Conservation (phyloP, 2,329 filamentous ascomycete genomes). For the Fusarium sp. region DNA sequence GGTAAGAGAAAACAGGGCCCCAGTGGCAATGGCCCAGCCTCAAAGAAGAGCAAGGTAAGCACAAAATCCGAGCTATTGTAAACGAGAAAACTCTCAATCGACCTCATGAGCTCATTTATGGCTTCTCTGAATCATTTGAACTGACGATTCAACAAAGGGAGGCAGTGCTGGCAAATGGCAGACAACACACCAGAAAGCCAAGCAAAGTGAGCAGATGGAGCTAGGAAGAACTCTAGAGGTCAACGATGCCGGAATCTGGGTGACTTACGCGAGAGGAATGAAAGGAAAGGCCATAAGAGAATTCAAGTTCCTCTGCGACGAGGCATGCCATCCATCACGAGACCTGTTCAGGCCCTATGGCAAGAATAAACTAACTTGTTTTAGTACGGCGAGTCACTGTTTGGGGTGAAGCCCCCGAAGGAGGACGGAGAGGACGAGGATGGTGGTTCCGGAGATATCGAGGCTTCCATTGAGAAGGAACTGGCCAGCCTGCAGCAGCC, state of each 20-base stretch:
- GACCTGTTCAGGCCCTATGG: neutral
- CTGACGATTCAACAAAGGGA: conserved; percentile 53
- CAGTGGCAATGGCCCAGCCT: conserved; percentile 45
- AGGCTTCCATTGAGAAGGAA: conserved; percentile 78
- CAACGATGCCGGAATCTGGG: conserved; percentile 82
- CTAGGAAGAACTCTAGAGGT: conserved; percentile 68
- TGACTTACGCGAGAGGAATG: conserved; percentile 79
- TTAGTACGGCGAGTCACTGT: conserved; percentile 75
- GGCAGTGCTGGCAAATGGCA: conserved; percentile 71
- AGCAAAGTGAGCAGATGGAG: conserved; percentile 58
- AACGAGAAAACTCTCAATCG: neutral
- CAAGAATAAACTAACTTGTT: conserved; percentile 20
- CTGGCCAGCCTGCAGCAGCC: conserved; percentile 66
- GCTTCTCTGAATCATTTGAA: conserved; percentile 8
- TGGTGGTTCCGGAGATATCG: conserved; percentile 72
- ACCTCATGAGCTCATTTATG: neutral
- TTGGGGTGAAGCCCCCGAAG: conserved; percentile 61
- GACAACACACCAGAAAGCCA: conserved; percentile 70
- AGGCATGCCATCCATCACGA: conserved; percentile 60
- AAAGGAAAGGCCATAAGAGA: conserved; percentile 78
- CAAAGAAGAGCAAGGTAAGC: conserved; percentile 60
- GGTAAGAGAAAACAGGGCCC: conserved; percentile 55
- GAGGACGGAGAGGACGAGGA: conserved; percentile 51
- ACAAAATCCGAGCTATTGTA: conserved; percentile 3
- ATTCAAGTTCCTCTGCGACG: conserved; percentile 73